A percentile compares a stretch with the other conserved stretches of the same genome.
Conservation (phyloP, 1,284 basidiomycete genomes). For the Laetiporus sulphureus region DNA sequence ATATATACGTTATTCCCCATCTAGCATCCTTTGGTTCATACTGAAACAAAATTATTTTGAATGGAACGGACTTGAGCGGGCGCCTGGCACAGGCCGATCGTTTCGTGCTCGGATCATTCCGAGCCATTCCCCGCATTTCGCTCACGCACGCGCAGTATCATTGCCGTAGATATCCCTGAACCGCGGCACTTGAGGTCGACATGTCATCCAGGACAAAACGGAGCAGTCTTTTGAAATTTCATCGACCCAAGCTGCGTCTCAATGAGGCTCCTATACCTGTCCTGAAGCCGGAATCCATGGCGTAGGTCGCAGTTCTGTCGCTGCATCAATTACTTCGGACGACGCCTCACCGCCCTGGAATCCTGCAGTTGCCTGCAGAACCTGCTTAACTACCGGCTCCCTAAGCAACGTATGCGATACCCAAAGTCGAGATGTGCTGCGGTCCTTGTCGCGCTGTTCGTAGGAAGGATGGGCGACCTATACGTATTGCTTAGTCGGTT, state of each 20-base stretch:
- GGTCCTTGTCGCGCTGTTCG: slow-evolving; percentile 74
- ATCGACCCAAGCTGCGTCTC: slow-evolving; percentile 34
- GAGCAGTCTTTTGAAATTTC: slow-evolving; percentile 31
- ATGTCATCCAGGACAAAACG: background rate
- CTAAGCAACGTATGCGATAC: slow-evolving; percentile 34
- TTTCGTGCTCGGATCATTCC: no score
- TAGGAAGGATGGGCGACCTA: slow-evolving; percentile 74
- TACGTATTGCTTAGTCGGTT: slow-evolving; percentile 76
- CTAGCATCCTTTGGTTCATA: no score
- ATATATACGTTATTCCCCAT: no score
- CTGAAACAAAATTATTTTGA: no score
- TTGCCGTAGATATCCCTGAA: no score
- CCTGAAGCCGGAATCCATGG: slow-evolving; percentile 40
- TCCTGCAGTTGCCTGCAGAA: slow-evolving; percentile 51
- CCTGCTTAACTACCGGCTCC: slow-evolving; percentile 46
- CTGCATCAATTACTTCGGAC: background rate
- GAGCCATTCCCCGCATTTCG: no score
- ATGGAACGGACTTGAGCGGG: no score
- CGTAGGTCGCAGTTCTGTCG: slow-evolving; percentile 23
- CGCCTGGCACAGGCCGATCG: no score
- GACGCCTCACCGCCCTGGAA: background rate
- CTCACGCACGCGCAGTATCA: no score
- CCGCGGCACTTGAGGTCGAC: no score
- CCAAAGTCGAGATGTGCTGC: slow-evolving; percentile 60
- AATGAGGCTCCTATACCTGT: slow-evolving; percentile 36